phyloP scores from a whole-genome alignment of 2,329 filamentous ascomycete species.

The Byssochlamys sp. region DNA sequence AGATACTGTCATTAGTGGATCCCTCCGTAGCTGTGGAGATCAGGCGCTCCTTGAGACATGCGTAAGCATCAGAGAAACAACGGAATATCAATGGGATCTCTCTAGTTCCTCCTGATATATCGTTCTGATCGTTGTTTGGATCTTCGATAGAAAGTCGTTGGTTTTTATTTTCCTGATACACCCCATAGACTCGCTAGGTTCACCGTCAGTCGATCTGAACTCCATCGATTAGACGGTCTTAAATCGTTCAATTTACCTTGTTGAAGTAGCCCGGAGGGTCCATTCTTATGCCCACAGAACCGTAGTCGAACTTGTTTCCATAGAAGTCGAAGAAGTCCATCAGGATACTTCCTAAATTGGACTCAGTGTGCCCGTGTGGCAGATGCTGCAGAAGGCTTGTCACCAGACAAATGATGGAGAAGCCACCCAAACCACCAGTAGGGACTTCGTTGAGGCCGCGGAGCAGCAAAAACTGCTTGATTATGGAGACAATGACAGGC shows the following conservation, averaged over 20 bases:
- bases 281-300: slow-evolving; percentile 62
- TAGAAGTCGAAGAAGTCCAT: slow-evolving; percentile 86
- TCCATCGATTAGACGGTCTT: background rate
- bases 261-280: slow-evolving; percentile 63
- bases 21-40: slow-evolving; percentile 13
- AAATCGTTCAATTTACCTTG: slow-evolving; percentile 49
- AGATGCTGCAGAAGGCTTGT: slow-evolving; percentile 77
- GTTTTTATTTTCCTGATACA: slow-evolving; percentile 45
- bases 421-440: slow-evolving; percentile 83
- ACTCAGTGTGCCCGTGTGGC: slow-evolving; percentile 57
- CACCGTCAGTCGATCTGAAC: background rate
- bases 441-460: slow-evolving; percentile 84
- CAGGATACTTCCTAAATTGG: slow-evolving; percentile 69
- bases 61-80: slow-evolving; percentile 59
- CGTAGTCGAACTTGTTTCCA: slow-evolving; percentile 67
- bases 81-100: slow-evolving; percentile 58
- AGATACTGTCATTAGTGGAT: slow-evolving; percentile 44
- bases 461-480: slow-evolving; percentile 90
- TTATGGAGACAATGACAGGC: slow-evolving; percentile 72
- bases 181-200: slow-evolving; percentile 31
- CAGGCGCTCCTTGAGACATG: slow-evolving; percentile 51
- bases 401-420: slow-evolving; percentile 86
- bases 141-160: slow-evolving; percentile 80
- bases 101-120: slow-evolving; percentile 77
- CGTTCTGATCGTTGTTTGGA: slow-evolving; percentile 74